These are phyloP conservation scores for Fagus sylvatica DNA, from an alignment of 306 rosid species.

Conservation along the genomic window DNA sequence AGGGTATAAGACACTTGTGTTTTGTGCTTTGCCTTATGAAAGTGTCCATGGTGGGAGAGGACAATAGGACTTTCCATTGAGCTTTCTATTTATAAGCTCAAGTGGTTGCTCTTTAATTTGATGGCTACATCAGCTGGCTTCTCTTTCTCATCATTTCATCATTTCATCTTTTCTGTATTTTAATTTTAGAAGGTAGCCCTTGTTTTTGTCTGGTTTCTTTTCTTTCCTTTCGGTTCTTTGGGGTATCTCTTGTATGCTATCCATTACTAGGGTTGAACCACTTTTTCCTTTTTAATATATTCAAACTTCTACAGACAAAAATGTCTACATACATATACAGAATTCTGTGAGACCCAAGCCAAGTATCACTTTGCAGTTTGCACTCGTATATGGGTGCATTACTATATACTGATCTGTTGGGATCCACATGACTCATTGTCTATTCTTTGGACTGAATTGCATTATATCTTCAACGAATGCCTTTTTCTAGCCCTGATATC, in stretches of 20 bases:
- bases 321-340: neutral
- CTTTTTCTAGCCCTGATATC: neutral
- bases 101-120: no score
- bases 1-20: no score
- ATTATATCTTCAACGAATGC: neutral
- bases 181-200: no score
- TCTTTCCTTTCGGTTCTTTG: no score
- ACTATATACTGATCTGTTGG: neutral
- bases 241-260: no score
- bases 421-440: neutral
- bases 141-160: no score
- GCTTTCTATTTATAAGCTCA: no score
- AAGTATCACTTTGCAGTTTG: neutral
- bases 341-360: neutral
- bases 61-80: no score
- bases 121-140: no score
- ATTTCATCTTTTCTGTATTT: no score
- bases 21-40: neutral
- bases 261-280: neutral
- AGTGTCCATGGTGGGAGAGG: neutral
- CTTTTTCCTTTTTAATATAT: neutral
- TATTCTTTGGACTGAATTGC: neutral
- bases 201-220: no score
- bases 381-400: no score
- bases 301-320: neutral